Base-by-base conservation (phyloP, 192 early-diverging fungal genomes). In the Powellomyces hirtus region DNA sequence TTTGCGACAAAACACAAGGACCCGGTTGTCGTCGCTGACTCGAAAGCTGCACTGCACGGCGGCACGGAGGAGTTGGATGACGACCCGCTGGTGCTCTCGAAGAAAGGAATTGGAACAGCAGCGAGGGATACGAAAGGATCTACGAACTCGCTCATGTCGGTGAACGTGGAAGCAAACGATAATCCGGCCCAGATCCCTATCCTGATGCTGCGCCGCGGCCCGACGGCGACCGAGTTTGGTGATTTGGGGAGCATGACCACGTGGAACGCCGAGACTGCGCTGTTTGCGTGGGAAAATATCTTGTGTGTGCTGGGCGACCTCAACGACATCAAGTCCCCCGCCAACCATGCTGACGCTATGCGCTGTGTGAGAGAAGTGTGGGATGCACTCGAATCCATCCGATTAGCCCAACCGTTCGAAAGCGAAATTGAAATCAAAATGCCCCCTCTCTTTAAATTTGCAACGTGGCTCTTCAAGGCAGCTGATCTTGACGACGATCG, bases 381-480 rank as follows among this genome's bases (percentile, higher is more conserved):
- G 83, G 90, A 91, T 62, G 78, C 76, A 1, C 73, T 93, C 55
- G 75, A 81, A 45, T 56, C 26, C 79, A 77, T 87, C 11, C 82
- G 86, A 10, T 45, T 56, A 13, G 46, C 71, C 18, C 87, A 92
- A 66, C 84, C 86, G 1, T 92, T 77, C 57, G 74, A 76, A 10
- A 65, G 77, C 29, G 59, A 73, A n/a, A 27, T 38, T 18, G 67
- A 60, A 46, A 14, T 60, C 10, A 24, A 27, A 27, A 85, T 88
- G 57, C 92, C 92, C 1, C 77, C 85, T 5, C 74, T 92, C 0
- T 91, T 89, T 46, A 89, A 94, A 40, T 86, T 92, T 68, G 74
- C 86, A 6, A 80, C 88, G 1, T 93, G 91, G 90, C 66, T 94
- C 24, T 89, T 95, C 44, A 79, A 93, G 71, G 88, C 90, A 0